These are phyloP conservation scores for Lojkania enalia DNA, from an alignment of 2,329 filamentous ascomycete species.

Conservation along the genomic window DNA sequence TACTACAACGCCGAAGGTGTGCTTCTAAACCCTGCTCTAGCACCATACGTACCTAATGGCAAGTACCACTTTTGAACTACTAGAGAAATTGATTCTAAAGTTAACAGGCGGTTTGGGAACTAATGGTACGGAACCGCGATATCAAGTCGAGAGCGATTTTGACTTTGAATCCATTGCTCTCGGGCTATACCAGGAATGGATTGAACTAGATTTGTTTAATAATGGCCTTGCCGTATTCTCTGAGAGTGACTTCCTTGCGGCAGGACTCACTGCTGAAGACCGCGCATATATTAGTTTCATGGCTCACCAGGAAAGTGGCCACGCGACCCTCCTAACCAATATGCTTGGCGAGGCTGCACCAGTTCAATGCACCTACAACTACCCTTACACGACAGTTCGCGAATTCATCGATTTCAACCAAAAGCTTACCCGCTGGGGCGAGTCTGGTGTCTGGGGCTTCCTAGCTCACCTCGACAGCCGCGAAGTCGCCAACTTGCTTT, in stretches of 20 bases:
- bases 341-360: conserved; percentile 72
- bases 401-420: conserved; percentile 83
- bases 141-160: conserved; percentile 78
- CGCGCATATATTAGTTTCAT: conserved; percentile 72
- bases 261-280: conserved; percentile 70
- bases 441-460: conserved; percentile 81
- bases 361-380: conserved; percentile 75
- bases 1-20: conserved; percentile 73
- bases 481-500: conserved; percentile 71
- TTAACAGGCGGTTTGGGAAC: conserved; percentile 67
- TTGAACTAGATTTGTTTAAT: conserved; percentile 79
- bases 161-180: conserved; percentile 76
- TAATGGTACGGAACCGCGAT: conserved; percentile 75
- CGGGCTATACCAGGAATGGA: conserved; percentile 77
- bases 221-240: conserved; percentile 70
- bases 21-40: conserved; percentile 68
- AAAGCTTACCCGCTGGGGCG: conserved; percentile 80
- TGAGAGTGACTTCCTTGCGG: conserved; percentile 66
- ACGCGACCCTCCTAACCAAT: conserved; percentile 74
- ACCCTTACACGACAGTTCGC: conserved; percentile 70
- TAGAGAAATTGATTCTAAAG: not conserved
- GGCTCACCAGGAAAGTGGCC: conserved; percentile 73
- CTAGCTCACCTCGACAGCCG: conserved; percentile 75
- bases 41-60: conserved; percentile 70
- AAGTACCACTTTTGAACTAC: conserved; percentile 5